Evolutionary conservation across 2,329 filamentous ascomycete genomes (phyloP).

Genomic region (Colletotrichum limetticola): DNA sequence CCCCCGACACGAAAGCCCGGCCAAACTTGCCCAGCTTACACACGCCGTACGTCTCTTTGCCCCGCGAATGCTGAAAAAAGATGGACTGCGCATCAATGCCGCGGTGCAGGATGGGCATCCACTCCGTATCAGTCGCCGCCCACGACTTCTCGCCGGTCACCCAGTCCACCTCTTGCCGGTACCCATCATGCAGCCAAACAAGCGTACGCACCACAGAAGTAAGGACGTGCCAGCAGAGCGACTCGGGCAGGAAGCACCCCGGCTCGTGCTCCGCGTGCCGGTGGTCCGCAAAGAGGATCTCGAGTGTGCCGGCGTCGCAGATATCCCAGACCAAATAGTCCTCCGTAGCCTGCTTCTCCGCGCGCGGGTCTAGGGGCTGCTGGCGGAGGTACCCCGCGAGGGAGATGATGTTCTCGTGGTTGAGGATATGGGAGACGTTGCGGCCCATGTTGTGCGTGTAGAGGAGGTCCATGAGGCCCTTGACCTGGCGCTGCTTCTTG

Average conservation of each 20-base stretch:
- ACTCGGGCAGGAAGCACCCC: slow-evolving; percentile 57
- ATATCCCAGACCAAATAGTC: slow-evolving; percentile 61
- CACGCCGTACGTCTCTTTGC: slow-evolving; percentile 60
- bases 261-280: slow-evolving; percentile 36
- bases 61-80: slow-evolving; percentile 59
- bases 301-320: slow-evolving; percentile 62
- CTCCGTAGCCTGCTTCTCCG: slow-evolving; percentile 35
- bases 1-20: slow-evolving; percentile 52
- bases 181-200: slow-evolving; percentile 63
- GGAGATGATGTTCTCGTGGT: slow-evolving; percentile 62
- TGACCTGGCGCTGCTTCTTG: slow-evolving; percentile 36
- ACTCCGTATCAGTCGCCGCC: slow-evolving; percentile 50
- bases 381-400: slow-evolving; percentile 50
- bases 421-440: slow-evolving; percentile 51
- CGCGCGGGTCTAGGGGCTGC: slow-evolving; percentile 34
- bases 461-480: slow-evolving; percentile 42
- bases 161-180: slow-evolving; percentile 39
- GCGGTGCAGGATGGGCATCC: slow-evolving; percentile 63
- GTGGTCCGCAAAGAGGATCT: slow-evolving; percentile 48
- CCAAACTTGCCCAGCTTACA: slow-evolving; percentile 65
- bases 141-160: slow-evolving; percentile 17
- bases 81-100: slow-evolving; percentile 59
- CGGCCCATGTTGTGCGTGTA: slow-evolving; percentile 42
- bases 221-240: slow-evolving; percentile 67
- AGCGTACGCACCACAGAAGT: slow-evolving; percentile 59